Evolutionary conservation across 2,329 filamentous ascomycete genomes (phyloP), one percentile per base, ranked within the genome.

Genomic region (Botrytis deweyae): DNA sequence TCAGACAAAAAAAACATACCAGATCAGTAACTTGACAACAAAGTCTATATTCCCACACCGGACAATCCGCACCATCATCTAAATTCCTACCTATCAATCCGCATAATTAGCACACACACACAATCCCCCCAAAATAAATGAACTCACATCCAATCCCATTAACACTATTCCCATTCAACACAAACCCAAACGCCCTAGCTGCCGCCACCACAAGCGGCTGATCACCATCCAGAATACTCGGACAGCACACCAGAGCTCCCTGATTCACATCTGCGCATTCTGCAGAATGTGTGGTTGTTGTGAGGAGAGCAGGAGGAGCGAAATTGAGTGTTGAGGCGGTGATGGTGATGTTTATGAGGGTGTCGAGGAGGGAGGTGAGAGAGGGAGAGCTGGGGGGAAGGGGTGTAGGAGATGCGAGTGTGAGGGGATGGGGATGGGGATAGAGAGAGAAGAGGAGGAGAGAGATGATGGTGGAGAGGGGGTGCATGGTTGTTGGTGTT

Each of bases 21-120:
- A 67, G 52, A 52, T 52, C 64, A 8, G 64, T 67, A 52, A 67
- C 64, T 2, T 52, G 64, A 67, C 64, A 67, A 52, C 64, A 67
- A 29, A 67, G 64, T 67, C 64, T 67, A 40, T 67, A 20, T 20
- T 67, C 42, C 12, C 18, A 6, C 14, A n/a, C 22, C 4, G 64
- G 8, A 40, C 64, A 67, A 52, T n/a, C 12, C 36, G 7, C 46
- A 12, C 14, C 46, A 67, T 52, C 46, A 52, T 38, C 3, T 2
- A 67, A 2, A 20, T 2, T 38, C 25, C 16, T 52, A 18, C 64
- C 64, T 67, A 36, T 33, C 0, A 29, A n/a, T 44, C 1, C 9
- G 14, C 10, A 25, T 8, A 8, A 25, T 65, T 25, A 67, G 46
- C 14, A 36, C 33, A 52, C 36, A 12, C 10, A 66, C 3, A 36